Evolutionary conservation across 495 filamentous ascomycete genomes (phyloP), one percentile per base, ranked within the genome.

Genomic region (Neurospora sp.): DNA sequence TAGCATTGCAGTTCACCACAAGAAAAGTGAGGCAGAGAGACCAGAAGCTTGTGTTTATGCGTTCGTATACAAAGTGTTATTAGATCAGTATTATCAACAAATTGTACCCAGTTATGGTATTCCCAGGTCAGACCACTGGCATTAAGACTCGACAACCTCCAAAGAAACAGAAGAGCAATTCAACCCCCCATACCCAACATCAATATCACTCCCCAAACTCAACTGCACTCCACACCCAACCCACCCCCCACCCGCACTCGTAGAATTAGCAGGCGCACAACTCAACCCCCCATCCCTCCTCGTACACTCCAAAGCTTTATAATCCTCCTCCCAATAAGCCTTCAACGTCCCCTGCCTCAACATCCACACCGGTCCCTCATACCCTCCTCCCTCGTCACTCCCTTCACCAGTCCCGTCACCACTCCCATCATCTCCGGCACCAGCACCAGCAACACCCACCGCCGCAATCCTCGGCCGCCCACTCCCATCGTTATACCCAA

Each of bases 141-240:
- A 31, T 31, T 12, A 59, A 59, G 48, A 22, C 10, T 61, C n/a
- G 0, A 74, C 48, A 44, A 74, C 37, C 14, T 70, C 40, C 42
- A 77, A 40, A 44, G 27, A 38, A 35, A 77, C 9, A 7, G 68
- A 0, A 0, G 74, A 31, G 39, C 74, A 77, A 22, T 77, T 75
- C 9, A 22, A 22, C 20, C 20, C 20, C 20, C 20, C 20, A 22
- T 22, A 0, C 0, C 20, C 20, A 22, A 22, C 20, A 22, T 22
- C 20, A 22, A 22, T 22, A 22, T 22, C 69, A 0, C 69, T 70
- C 1, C 69, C 69, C 70, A 77, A 27, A 42, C 74, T 73, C 44
- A 77, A 35, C 48, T 72, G 71, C 20, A 77, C 0, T 8, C 76
- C 76, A 41, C 74, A 77, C 3, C 74, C 73, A 20, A 76, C 35